phyloP scores from a whole-genome alignment of 129 eudicot species.

The Helianthus annuus region HanXRQr2.0-SUNRISE NC_035442.2:20797405-20797904 shows the following conservation, averaged over 20 bases:
- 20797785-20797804: slow-evolving; percentile 37
- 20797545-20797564: slow-evolving; percentile 46
- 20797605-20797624: slow-evolving; percentile 53
- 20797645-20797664: slow-evolving; percentile 17
- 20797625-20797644: slow-evolving; percentile 43
- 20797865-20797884: slow-evolving; percentile 51
- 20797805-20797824: slow-evolving; percentile 42
- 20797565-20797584: slow-evolving; percentile 47
- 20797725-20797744: slow-evolving; percentile 45
- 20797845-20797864: slow-evolving; percentile 56
- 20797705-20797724: slow-evolving; percentile 54
- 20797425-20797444: slow-evolving; percentile 42
- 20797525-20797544: slow-evolving; percentile 39
- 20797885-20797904: slow-evolving; percentile 18
- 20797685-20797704: slow-evolving; percentile 53
- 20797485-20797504: slow-evolving; percentile 52
- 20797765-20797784: slow-evolving; percentile 28
- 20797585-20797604: slow-evolving; percentile 44
- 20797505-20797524: slow-evolving; percentile 53
- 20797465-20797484: slow-evolving; percentile 35
- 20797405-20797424: slow-evolving; percentile 27
- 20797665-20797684: slow-evolving; percentile 44
- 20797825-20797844: slow-evolving; percentile 56
- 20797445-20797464: slow-evolving; percentile 61
- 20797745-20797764: slow-evolving; percentile 31